Base-by-base conservation (phyloP, 1,139 yeast species). In the Blastobotrys buckinghamii region DNA sequence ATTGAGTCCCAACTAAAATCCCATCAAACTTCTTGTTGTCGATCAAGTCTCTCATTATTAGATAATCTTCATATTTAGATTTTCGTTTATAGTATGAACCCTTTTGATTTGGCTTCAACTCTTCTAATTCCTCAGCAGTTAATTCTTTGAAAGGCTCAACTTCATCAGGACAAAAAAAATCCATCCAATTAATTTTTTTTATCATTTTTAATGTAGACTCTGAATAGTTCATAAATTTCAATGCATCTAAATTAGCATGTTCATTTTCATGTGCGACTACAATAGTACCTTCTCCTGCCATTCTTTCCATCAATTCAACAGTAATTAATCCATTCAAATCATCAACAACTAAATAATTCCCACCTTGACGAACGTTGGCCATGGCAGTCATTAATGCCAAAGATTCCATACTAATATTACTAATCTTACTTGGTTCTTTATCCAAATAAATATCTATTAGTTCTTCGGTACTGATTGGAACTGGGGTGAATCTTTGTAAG, bases 291-390 rank as follows among this genome's bases (percentile, higher is more conserved):
- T 79, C 70, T 2, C 92, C 88, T 50, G 80, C 81, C 94, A 92
- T 86, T 61, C 97, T 75, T 63, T 94, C 98, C 70, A 92, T 66
- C 76, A 94, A 72, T 5, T 95, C 87, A 54, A 86, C 86, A 2
- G 86, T 78, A 1, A 92, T 66, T 17, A 90, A 73, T 1, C 97
- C 97, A 29, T 95, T 89, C 26, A 96, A 84, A 60, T 92, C 98
- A 63, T 92, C 99, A 48, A 88, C 75, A 6, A 92, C 83, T 32
- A 92, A 71, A 61, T 92, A 94, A 50, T 76, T 81, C 0, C 98
- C 97, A 9, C 96, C 96, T 0, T 96, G 90, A 58, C 82, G 78
- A 20, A 92, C 78, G 62, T 92, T 89, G 1, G 83, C 96, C 57
- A 84, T 74, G 52, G 82, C 82, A 68, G 92, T 69, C 59, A 88